These are phyloP conservation scores for Canavalia ensiformis DNA, from an alignment of 306 rosid species.

Conservation along the genomic window DNA sequence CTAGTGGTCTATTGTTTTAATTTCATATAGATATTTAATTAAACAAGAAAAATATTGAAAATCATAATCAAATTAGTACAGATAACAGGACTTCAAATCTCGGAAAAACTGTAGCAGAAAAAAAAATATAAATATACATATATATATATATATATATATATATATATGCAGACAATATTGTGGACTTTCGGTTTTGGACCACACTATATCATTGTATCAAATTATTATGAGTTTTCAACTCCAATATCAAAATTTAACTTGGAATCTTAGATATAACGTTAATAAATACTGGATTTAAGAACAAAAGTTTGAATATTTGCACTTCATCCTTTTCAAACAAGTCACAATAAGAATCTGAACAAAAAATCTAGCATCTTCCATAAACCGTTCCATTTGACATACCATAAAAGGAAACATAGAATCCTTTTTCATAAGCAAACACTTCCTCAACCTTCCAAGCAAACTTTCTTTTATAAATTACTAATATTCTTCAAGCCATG, in stretches of 20 bases:
- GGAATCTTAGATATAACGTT: conserved; percentile 21
- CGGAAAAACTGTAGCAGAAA: conserved; percentile 7
- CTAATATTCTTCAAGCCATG: conserved; percentile 9
- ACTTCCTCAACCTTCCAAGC: conserved; percentile 16
- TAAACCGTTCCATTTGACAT: conserved; percentile 24
- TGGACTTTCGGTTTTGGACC: conserved; percentile 10
- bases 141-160: no score
- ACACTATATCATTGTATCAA: conserved; percentile 7
- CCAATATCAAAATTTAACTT: conserved; percentile 12
- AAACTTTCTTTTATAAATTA: conserved; percentile 4
- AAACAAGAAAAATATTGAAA: not conserved
- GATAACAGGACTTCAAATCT: conserved; percentile 25
- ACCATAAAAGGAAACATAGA: conserved; percentile 3
- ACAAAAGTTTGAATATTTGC: conserved; percentile 17
- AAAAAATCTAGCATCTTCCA: conserved; percentile 33
- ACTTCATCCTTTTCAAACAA: conserved; percentile 39
- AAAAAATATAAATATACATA: not conserved
- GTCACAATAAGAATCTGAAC: conserved; percentile 29
- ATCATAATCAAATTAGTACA: conserved; percentile 20
- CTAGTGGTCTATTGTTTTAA: not conserved
- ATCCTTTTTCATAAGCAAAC: not conserved
- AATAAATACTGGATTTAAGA: conserved; percentile 32
- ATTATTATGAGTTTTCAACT: conserved; percentile 36
- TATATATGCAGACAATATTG: conserved; percentile 20
- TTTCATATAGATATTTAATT: conserved; percentile 18